Evolutionary conservation across 257 asterid species (phyloP).

Genomic region (Cruciata laevipes): DNA sequence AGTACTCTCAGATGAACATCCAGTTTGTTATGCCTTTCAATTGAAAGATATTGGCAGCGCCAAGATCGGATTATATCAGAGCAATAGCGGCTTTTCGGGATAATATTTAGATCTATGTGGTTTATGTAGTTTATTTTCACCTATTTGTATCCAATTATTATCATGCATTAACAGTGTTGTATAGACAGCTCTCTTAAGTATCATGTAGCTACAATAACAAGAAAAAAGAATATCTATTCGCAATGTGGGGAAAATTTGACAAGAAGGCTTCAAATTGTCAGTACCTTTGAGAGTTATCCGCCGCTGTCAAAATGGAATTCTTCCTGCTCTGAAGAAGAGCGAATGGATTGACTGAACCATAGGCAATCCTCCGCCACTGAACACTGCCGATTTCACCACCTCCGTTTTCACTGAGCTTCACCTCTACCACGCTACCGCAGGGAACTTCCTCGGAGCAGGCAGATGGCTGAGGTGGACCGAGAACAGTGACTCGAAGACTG

Average conservation of each 20-base stretch:
- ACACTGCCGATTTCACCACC: conserved; percentile 55
- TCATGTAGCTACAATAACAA: background rate
- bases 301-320: conserved; percentile 28
- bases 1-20: background rate
- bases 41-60: background rate
- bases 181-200: no score
- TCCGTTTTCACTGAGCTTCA: conserved; percentile 43
- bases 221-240: background rate
- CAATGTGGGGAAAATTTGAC: no score
- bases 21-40: background rate
- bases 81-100: background rate
- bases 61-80: background rate
- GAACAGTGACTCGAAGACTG: conserved; percentile 72
- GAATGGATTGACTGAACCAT: conserved; percentile 63
- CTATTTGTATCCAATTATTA: background rate
- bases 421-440: conserved; percentile 72
- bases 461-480: conserved; percentile 24
- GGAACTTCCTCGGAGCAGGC: conserved; percentile 20
- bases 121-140: background rate
- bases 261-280: background rate
- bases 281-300: conserved; percentile 56
- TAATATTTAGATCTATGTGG: background rate
- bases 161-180: no score
- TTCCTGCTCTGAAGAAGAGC: conserved; percentile 64
- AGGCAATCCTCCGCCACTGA: conserved; percentile 71